Percentiles rank a stretch among this genome's conserved stretches.
phyloP scores from a whole-genome alignment of 2,329 filamentous ascomycete genomes.

The Teratosphaeria zuluensis region DNA sequence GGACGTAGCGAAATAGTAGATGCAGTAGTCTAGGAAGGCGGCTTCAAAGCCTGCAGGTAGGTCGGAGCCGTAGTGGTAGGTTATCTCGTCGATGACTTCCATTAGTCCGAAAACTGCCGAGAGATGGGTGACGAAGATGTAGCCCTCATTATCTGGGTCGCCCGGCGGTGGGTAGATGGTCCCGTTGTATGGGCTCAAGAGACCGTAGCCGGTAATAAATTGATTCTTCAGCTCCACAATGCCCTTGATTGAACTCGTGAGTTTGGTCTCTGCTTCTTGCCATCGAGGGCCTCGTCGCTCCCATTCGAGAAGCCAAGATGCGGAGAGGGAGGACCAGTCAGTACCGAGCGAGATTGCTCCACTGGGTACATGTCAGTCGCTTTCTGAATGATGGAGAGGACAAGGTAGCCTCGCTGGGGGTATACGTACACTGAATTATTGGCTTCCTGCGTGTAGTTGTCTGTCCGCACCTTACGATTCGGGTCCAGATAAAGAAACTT shows the following conservation, averaged over 20 bases:
- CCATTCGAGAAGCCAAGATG: constrained; percentile 51
- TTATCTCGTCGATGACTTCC: constrained; percentile 48
- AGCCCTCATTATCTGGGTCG: constrained; percentile 43
- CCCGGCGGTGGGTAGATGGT: constrained; percentile 43
- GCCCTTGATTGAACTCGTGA: constrained; percentile 40
- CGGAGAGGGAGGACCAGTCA: constrained; percentile 50
- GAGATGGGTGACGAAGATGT: constrained; percentile 46
- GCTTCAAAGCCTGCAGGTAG: constrained; percentile 41
- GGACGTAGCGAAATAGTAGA: constrained; percentile 43
- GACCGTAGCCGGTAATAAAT: constrained; percentile 47
- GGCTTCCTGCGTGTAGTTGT: constrained; percentile 36
- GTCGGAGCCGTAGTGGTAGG: constrained; percentile 40
- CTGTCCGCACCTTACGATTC: constrained; percentile 48
- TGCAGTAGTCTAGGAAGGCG: constrained; percentile 52
- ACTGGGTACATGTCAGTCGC: constrained; percentile 30
- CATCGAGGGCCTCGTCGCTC: constrained; percentile 46
- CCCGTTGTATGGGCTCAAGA: constrained; percentile 43
- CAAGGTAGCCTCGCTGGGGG: background rate
- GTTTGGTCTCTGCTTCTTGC: constrained; percentile 43
- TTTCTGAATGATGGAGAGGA: background rate
- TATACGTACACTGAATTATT: background rate
- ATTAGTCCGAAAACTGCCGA: constrained; percentile 50
- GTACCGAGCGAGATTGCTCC: constrained; percentile 45
- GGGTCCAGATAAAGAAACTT: constrained; percentile 47
- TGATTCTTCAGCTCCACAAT: constrained; percentile 49